These are phyloP conservation scores for Eucalyptus erythrocorys DNA, from an alignment of 345 rosid species.

Conservation along the genomic window DNA sequence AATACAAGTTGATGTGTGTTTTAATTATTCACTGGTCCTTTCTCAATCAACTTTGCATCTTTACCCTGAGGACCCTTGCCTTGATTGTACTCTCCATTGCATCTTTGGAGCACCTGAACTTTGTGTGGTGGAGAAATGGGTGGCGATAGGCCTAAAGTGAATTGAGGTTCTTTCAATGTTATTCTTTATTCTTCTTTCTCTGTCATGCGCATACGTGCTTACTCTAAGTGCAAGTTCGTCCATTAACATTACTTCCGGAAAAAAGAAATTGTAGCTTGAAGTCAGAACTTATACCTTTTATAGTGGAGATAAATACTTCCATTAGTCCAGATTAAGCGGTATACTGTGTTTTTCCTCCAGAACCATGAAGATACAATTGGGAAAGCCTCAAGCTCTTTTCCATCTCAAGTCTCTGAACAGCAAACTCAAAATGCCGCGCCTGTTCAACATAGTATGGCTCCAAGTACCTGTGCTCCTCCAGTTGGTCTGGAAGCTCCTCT, in stretches of 20 bases:
- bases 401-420: not conserved
- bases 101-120: not conserved
- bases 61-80: not conserved
- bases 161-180: not conserved
- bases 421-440: accelerated
- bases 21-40: not conserved
- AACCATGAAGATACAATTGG: not conserved
- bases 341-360: not conserved
- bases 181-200: not conserved
- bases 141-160: not conserved
- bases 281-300: no score
- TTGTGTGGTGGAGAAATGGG: not conserved
- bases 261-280: not conserved
- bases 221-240: not conserved
- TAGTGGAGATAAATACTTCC: no score
- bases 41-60: not conserved
- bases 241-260: not conserved
- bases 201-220: accelerated
- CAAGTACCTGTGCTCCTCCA: not conserved
- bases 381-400: no score
- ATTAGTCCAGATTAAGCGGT: not conserved
- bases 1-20: not conserved
- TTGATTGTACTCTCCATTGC: not conserved
- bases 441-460: not conserved
- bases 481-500: no score